Percentiles rank a stretch among this genome's conserved stretches.
These are phyloP conservation scores for Phlebiopsis gigantea DNA, from an alignment of 768 basidiomycete genomes.

Conservation along the genomic window DNA sequence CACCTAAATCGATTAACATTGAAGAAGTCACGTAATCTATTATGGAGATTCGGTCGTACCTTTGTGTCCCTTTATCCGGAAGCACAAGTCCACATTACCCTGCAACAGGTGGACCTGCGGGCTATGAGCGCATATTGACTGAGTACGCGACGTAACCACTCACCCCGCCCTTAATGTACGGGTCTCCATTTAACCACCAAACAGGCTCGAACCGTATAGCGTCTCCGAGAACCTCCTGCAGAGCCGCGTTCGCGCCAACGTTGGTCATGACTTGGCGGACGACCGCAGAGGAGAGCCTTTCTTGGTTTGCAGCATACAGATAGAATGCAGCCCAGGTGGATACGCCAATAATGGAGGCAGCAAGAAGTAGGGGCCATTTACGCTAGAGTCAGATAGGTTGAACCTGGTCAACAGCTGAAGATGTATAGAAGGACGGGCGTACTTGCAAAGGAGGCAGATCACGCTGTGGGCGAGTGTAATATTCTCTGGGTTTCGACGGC, in stretches of 20 bases:
- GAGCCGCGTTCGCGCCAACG: slow-evolving; percentile 44
- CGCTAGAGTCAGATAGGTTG: slow-evolving; percentile 15
- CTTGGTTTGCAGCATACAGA: slow-evolving; percentile 67
- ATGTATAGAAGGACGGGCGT: background rate
- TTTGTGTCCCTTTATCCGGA: slow-evolving; percentile 68
- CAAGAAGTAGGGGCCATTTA: slow-evolving; percentile 56
- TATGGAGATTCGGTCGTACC: slow-evolving; percentile 31
- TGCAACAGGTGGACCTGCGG: slow-evolving; percentile 67
- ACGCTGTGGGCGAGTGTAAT: slow-evolving; percentile 37
- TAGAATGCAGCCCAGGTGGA: slow-evolving; percentile 66
- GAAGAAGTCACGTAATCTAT: background rate
- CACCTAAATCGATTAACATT: slow-evolving; percentile 33
- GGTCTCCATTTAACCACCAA: slow-evolving; percentile 77
- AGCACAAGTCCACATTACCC: slow-evolving; percentile 74
- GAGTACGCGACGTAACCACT: slow-evolving; percentile 20
- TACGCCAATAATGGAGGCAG: slow-evolving; percentile 45
- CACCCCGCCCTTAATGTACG: slow-evolving; percentile 64
- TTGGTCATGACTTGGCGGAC: slow-evolving; percentile 61
- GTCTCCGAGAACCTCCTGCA: slow-evolving; percentile 56
- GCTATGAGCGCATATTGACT: background rate
- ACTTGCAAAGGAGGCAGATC: slow-evolving; percentile 43
- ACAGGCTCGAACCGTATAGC: slow-evolving; percentile 59
- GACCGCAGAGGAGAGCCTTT: slow-evolving; percentile 72
- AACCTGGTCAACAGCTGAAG: background rate
- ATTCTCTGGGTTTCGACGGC: slow-evolving; percentile 39